These are phyloP conservation scores for Vitis hybrid DNA, from an alignment of 177 flowering plant genomes.

Conservation along the genomic window DNA sequence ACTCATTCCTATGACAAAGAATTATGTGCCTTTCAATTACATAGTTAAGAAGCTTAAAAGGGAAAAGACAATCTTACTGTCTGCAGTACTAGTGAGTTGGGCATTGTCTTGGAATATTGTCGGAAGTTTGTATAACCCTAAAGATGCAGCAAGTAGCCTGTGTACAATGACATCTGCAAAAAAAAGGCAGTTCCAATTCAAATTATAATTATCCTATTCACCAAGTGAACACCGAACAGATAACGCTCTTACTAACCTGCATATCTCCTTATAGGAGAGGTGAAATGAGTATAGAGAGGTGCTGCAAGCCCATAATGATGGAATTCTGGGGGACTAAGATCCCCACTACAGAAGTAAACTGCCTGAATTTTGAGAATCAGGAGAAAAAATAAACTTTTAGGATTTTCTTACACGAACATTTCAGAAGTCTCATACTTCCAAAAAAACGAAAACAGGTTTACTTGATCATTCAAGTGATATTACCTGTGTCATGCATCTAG, in stretches of 20 bases:
- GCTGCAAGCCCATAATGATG: constrained; percentile 96
- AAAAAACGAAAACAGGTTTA: background rate
- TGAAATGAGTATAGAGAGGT: constrained; percentile 92
- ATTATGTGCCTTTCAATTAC: background rate
- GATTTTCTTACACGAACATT: too few species aligned
- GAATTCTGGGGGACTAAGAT: constrained; percentile 87
- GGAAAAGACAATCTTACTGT: constrained; percentile 58
- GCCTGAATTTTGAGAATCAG: constrained; percentile 52
- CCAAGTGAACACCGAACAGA: background rate
- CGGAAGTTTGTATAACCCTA: constrained; percentile 84
- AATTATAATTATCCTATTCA: background rate
- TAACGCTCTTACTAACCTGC: constrained; percentile 57
- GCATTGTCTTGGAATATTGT: constrained; percentile 78
- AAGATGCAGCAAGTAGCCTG: constrained; percentile 92
- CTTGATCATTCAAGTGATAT: constrained; percentile 2
- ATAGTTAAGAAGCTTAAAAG: background rate
- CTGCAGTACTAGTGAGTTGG: constrained; percentile 82
- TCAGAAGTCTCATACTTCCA: background rate
- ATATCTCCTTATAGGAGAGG: constrained; percentile 96
- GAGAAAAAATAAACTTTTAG: constrained; percentile 5
- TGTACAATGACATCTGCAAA: constrained; percentile 94
- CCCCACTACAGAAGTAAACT: constrained; percentile 98
- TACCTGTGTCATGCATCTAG: constrained; percentile 99
- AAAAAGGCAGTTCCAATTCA: constrained; percentile 5
- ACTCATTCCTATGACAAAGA: background rate